These are phyloP conservation scores for Trifolium fragiferum DNA, from an alignment of 306 rosid genomes.

Conservation along the genomic window DNA sequence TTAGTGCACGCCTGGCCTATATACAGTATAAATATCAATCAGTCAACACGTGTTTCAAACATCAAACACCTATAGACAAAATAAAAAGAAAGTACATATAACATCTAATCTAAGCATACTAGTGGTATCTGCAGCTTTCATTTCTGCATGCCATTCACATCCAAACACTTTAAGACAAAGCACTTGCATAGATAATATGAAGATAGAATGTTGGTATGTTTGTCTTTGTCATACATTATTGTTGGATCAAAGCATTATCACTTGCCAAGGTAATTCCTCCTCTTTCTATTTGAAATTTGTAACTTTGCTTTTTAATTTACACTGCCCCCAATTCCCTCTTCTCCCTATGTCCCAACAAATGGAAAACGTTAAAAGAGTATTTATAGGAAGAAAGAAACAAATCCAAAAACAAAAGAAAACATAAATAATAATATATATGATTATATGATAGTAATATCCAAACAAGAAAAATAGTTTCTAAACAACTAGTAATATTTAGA, in stretches of 20 bases:
- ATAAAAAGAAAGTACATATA: constrained; percentile 46
- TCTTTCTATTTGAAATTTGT: constrained; percentile 42
- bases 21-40: constrained; percentile 41
- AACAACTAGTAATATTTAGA: too few species aligned
- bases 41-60: constrained; percentile 44
- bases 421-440: not conserved
- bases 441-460: not conserved
- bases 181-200: constrained; percentile 43
- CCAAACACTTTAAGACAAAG: constrained; percentile 76
- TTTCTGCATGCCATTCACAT: constrained; percentile 71
- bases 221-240: constrained; percentile 70
- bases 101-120: constrained; percentile 51
- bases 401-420: constrained; percentile 4
- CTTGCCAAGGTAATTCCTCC: constrained; percentile 55
- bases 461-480: not conserved
- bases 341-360: constrained; percentile 49
- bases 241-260: constrained; percentile 63
- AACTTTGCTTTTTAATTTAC: constrained; percentile 44
- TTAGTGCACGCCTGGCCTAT: constrained; percentile 50
- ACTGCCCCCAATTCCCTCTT: constrained; percentile 54
- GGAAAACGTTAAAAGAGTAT: constrained; percentile 41
- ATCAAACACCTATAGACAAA: constrained; percentile 36
- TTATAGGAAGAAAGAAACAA: constrained; percentile 22
- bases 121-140: constrained; percentile 75
- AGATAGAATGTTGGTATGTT: constrained; percentile 61